Percentiles rank a stretch among this genome's conserved stretches.
phyloP scores from a whole-genome alignment of 192 early-diverging fungal genomes.

The Coemansia sp. region DNA sequence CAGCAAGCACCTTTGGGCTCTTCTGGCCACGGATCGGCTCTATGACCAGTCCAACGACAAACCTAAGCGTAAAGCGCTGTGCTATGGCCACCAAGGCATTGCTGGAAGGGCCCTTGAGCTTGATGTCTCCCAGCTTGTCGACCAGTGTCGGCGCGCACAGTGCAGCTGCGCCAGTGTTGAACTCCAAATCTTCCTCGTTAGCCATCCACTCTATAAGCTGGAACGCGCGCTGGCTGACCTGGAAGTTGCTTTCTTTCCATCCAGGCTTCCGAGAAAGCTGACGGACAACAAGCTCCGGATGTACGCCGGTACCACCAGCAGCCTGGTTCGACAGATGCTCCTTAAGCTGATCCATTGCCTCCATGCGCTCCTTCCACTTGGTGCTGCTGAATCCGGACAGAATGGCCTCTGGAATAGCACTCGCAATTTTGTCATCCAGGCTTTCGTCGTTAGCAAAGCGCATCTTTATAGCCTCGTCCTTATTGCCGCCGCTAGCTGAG shows the following conservation, averaged over 20 bases:
- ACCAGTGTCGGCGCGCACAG: slow-evolving; percentile 71
- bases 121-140: slow-evolving; percentile 95
- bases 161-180: slow-evolving; percentile 70
- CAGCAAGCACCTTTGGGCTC: slow-evolving; percentile 87
- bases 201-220: slow-evolving; percentile 74
- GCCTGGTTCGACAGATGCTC: slow-evolving; percentile 63
- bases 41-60: slow-evolving; percentile 78
- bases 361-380: slow-evolving; percentile 88
- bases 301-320: slow-evolving; percentile 58
- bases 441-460: slow-evolving; percentile 65
- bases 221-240: slow-evolving; percentile 76
- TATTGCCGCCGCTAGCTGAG: slow-evolving; percentile 20
- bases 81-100: slow-evolving; percentile 78
- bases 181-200: slow-evolving; percentile 58
- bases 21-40: slow-evolving; percentile 77
- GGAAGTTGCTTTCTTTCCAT: slow-evolving; percentile 98
- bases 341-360: slow-evolving; percentile 77
- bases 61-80: slow-evolving; percentile 73
- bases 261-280: slow-evolving; percentile 82
- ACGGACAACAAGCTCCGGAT: slow-evolving; percentile 76
- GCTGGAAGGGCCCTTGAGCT: slow-evolving; percentile 82
- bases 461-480: slow-evolving; percentile 66
- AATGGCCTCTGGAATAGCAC: slow-evolving; percentile 61
- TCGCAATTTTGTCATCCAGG: slow-evolving; percentile 63
- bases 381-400: slow-evolving; percentile 65